A percentile compares a stretch with the other conserved stretches of the same genome.
These are phyloP conservation scores for Penicillium robsamsonii DNA, from an alignment of 495 filamentous ascomycete species.

Conservation along the genomic window DNA sequence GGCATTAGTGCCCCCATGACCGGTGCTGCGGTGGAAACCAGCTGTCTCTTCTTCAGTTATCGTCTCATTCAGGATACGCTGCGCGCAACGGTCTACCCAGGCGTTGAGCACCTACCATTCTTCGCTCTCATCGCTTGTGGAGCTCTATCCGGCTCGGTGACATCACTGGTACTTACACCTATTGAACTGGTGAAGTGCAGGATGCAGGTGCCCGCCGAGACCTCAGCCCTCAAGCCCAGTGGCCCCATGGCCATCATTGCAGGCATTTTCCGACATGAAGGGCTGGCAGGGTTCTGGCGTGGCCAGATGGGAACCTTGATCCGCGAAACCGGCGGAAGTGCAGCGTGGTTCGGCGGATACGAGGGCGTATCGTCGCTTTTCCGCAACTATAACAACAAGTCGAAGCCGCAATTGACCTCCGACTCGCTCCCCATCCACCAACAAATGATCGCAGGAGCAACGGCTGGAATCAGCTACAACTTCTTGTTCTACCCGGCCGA, in stretches of 20 bases:
- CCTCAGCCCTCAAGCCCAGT: constrained; percentile 38
- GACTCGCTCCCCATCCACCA: constrained; percentile 57
- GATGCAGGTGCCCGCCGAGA: constrained; percentile 73
- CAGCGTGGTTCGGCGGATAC: constrained; percentile 94
- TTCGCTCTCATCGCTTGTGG: constrained; percentile 71
- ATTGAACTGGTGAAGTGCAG: constrained; percentile 98
- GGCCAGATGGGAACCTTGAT: constrained; percentile 92
- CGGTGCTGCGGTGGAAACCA: constrained; percentile 92
- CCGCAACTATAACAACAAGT: constrained; percentile 35
- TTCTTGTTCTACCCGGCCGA: constrained; percentile 96
- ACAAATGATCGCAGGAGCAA: constrained; percentile 83
- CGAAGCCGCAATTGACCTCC: constrained; percentile 11
- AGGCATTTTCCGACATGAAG: constrained; percentile 76
- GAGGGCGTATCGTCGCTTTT: constrained; percentile 75
- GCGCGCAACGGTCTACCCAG: constrained; percentile 52
- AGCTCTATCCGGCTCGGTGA: constrained; percentile 83
- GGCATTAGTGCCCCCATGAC: constrained; percentile 89
- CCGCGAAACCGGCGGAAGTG: constrained; percentile 87
- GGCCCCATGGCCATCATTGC: constrained; percentile 63
- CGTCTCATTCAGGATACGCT: constrained; percentile 67
- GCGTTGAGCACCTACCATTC: constrained; percentile 62
- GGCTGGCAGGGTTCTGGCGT: constrained; percentile 86
- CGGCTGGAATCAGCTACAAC: constrained; percentile 90
- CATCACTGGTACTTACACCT: constrained; percentile 85
- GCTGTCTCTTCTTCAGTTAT: constrained; percentile 88